These are phyloP conservation scores for Naganishia kalamii DNA, from an alignment of 768 basidiomycete species.

Conservation along the genomic window DNA sequence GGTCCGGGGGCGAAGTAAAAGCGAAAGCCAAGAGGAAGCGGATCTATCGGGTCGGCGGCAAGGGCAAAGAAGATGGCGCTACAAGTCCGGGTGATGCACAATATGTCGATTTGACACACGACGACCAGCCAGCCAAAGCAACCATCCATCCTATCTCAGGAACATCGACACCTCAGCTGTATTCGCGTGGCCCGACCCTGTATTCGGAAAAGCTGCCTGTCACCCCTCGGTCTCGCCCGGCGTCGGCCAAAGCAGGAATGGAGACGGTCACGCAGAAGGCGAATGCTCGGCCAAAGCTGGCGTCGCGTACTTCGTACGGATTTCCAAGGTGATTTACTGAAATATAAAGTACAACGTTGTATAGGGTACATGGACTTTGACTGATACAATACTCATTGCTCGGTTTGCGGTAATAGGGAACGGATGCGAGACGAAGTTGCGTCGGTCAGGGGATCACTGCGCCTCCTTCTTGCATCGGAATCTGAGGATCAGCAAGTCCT, in stretches of 20 bases:
- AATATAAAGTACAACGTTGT: neutral
- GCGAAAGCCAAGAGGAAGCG: constrained; percentile 22
- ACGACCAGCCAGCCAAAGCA: neutral
- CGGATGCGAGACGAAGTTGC: no score
- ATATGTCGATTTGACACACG: neutral
- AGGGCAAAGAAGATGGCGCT: neutral
- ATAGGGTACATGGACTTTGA: no score
- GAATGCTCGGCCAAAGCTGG: neutral
- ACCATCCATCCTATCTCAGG: neutral
- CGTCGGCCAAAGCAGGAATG: neutral
- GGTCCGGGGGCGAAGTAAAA: neutral
- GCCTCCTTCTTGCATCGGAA: neutral
- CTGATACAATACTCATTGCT: no score
- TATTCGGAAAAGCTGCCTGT: constrained; percentile 5
- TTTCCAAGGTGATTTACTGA: neutral
- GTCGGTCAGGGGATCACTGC: no score
- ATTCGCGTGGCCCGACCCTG: neutral
- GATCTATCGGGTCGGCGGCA: constrained; percentile 17
- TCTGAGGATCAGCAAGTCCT: neutral
- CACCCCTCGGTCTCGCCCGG: neutral
- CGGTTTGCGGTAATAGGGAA: no score
- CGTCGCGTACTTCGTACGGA: constrained; percentile 1
- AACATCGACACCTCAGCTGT: constrained; percentile 1
- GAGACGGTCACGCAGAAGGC: constrained; percentile 6
- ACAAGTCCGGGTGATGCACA: neutral